Base-by-base conservation (phyloP, 2,329 filamentous ascomycete genomes). In the Didymella pinodella region DNA sequence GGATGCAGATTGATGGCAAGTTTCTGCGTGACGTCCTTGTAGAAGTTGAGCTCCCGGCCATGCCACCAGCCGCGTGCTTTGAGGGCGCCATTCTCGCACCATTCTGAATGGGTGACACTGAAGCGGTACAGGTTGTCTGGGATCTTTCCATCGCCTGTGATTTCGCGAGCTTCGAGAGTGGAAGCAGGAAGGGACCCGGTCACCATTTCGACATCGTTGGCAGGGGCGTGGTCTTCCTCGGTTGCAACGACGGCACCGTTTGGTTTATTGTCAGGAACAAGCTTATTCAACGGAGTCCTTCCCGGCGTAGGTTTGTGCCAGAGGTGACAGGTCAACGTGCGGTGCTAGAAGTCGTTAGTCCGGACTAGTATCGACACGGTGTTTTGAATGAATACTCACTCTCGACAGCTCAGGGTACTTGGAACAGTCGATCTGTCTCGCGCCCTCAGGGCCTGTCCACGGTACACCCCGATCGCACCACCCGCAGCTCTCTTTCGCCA, bases 51-150 rank as follows among this genome's bases (percentile, higher is more conserved):
- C 8, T 7, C 54, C 25, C 36, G 49, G 32, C 40, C 18, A n/a
- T 18, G 6, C 12, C 25, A 11, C 47, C 41, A 50, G 32, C 47
- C 48, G 2, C 47, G 40, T 4, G 54, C 48, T 14, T 51, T 51
- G 22, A 49, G 54, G 8, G 25, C 48, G 10, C 54, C 54, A 20
- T 41, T 47, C 20, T 57, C 54, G 32, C 54, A 57, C 41, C 38
- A 57, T 14, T 57, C 54, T 14, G 48, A 54, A 28, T 43, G 25
- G 20, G 44, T 54, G 26, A 54, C 45, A 16, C 16, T 25, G 52
- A 48, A n/a, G 20, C 36, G 45, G 52, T 34, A 44, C 26, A 43
- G 28, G 7, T 54, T 48, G 4, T 43, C 36, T 16, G 36, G 38
- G 2, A 16, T 28, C 7, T 18, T n/a, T 2, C 26, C 25, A 10